Evolutionary conservation across 108 stramenopile species (phyloP), one percentile per base, ranked within the genome.

Genomic region (Chaetoceros tenuissimus): DNA sequence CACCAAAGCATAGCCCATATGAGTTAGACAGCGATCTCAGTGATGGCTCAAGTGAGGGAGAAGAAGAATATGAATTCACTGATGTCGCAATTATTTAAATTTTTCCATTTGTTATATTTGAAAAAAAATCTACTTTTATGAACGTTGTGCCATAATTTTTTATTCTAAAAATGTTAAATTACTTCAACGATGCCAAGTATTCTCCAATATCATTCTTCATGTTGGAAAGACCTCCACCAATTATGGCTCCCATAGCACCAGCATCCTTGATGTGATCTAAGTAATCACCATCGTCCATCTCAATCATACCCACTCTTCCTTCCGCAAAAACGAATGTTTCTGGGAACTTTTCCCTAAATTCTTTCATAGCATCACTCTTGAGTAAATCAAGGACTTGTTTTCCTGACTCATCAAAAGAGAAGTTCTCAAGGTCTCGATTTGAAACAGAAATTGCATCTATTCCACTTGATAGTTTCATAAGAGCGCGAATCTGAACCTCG

Each of bases 371-470:
- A 23, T 84, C 74, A 60, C 91, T 86, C 34, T 66, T 46, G 8
- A 92, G 66, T 28, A 92, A 51, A 46, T 44, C 16, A 16, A 92
- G 52, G 19, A 87, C 91, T 69, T 87, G 84, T 43, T 72, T 53
- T 5, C 91, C 91, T 27, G 76, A 72, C 46, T 53, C 59, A 48
- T 92, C 87, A 57, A 86, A 82, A 2, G 68, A 72, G 48, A 80
- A 85, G 24, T 83, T 85, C 60, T 92, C 91, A 34, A 87, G 64
- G 8, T 84, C 66, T 46, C 91, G 69, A 60, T 92, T 92, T 24
- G 86, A 88, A 10, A 85, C 59, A 18, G 79, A 61, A 18, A 92
- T 30, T 29, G 82, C 87, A 54, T 28, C 51, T 24, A 88, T 60
- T 46, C 72, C 75, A 0, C 82, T 80, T 8, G 55, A 53, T 20